These are phyloP conservation scores for Alternaria postmessia DNA, from an alignment of 2,329 filamentous ascomycete species.

Conservation along the genomic window DNA sequence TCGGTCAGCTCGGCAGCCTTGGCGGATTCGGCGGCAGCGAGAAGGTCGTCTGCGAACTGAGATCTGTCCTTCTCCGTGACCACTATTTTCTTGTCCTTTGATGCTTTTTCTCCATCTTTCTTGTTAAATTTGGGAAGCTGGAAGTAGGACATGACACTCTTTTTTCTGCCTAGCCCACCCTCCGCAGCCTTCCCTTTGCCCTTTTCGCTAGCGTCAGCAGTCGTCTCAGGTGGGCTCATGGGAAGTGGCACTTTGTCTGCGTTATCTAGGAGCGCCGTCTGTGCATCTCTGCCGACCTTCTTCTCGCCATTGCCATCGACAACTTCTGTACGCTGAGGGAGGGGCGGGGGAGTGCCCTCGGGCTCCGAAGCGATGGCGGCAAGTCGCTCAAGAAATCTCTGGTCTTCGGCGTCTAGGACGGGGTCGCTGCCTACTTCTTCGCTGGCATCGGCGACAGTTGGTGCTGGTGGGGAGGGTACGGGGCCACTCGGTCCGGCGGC, in stretches of 20 bases:
- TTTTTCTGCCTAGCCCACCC: constrained; percentile 47
- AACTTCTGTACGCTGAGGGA: constrained; percentile 48
- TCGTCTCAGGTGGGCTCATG: constrained; percentile 54
- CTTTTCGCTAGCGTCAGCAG: constrained; percentile 39
- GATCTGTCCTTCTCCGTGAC: constrained; percentile 49
- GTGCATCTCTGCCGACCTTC: constrained; percentile 54
- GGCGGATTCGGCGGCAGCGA: constrained; percentile 43
- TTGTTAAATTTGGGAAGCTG: constrained; percentile 42
- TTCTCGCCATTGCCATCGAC: constrained; percentile 45
- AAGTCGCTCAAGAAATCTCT: constrained; percentile 63
- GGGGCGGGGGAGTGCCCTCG: constrained; percentile 52
- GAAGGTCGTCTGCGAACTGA: constrained; percentile 46
- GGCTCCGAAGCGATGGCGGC: constrained; percentile 55
- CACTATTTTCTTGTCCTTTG: constrained; percentile 38
- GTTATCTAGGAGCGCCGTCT: constrained; percentile 55
- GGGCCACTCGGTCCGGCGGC: constrained; percentile 34
- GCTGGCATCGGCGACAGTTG: constrained; percentile 33
- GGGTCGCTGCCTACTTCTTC: constrained; percentile 46
- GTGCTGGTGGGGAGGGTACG: constrained; percentile 27
- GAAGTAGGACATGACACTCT: constrained; percentile 49
- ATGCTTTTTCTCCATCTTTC: constrained; percentile 45
- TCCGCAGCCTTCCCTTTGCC: constrained; percentile 41
- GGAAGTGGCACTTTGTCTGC: constrained; percentile 61
- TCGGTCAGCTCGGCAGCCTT: constrained; percentile 48
- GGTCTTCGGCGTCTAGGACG: constrained; percentile 68